Evolutionary conservation across 345 rosid species (phyloP), one percentile per base, ranked within the genome.

Genomic region (Rubroshorea leprosula): DNA sequence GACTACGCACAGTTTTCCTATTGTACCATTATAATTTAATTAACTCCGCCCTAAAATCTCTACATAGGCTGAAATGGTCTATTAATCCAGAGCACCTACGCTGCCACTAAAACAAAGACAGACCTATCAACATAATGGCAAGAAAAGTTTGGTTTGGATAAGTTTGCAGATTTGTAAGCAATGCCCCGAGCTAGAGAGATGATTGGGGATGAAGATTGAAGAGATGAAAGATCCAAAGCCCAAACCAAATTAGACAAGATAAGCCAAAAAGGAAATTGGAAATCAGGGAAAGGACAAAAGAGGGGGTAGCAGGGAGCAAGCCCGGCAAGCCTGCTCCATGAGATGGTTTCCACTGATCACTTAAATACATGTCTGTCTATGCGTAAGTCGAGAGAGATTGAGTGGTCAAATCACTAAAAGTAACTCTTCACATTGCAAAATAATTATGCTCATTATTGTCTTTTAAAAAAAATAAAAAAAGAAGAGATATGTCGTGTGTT

Each of bases 331-430:
- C 5, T 35, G 41, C 41, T 35, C 41, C 9, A 4, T 47, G 56
- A 50, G 68, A 68, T 64, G 59, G 62, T 57, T 67, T 61, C 60
- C 55, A 60, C 67, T 54, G 69, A 70, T n/a, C 9, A 35, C 72
- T 64, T 72, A 49, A 72, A 69, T 61, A 64, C 60, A 55, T 38
- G 24, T 55, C 55, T 58, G 65, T 48, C 56, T 50, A 29, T 49
- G 62, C 39, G 70, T n/a, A 63, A 47, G 70, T 60, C 70, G 72
- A 65, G 76, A 67, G 72, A 66, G 65, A 70, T 63, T 60, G 83
- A 79, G 50, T 49, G 64, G 84, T 79, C 84, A 79, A 65, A 65
- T 79, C 80, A 76, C 14, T 55, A 62, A 49, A 65, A 68, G 72
- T 44, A 68, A 58, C 35, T 23, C 19, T 53, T 56, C 72, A 61